Evolutionary conservation across 2,329 filamentous ascomycete genomes (phyloP), one percentile per base, ranked within the genome.

Genomic region (Dactylellina sp.): DNA sequence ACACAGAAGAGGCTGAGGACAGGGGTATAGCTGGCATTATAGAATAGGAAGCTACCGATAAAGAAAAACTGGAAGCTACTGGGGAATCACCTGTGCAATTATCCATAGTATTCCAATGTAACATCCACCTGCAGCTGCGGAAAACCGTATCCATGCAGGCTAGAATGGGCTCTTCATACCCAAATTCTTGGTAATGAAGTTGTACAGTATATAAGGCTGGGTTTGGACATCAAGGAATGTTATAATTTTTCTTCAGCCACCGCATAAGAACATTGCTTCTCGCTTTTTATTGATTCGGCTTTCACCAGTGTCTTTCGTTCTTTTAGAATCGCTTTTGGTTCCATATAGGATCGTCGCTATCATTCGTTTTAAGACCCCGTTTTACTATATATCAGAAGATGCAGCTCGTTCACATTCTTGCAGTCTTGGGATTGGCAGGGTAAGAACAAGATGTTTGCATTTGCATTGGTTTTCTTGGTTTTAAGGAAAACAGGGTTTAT

Each of bases 341-440:
- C 20, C 1, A n/a, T n/a, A n/a, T 37, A 18, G 5, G 28, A 11
- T 11, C 2, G 11, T 11, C 14, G n/a, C 24, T 52, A 16, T 35
- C 11, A 9, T 20, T 35, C 7, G 20, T 16, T 37, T 52, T 52
- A 11, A 52, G 9, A 25, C 12, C 28, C 22, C 12, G 14, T 16
- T 40, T 35, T 28, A 35, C 11, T 2, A 3, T 9, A 35, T 37
- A 52, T 25, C 24, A 16, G 20, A 55, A 55, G 14, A 55, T 55
- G 50, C 50, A 40, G 12, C 16, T 55, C 9, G 14, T 25, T n/a
- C 32, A 55, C 16, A 18, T 42, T 40, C n/a, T 55, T 16, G 16
- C 32, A 4, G 32, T 18, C 24, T 55, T 55, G 18, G 18, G 25
- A 20, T 39, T 55, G 50, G 35, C 50, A 22, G 16, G 50, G 50